phyloP scores from a whole-genome alignment of 495 filamentous ascomycete genomes.

The Polyplosphaeria fusca region DNA sequence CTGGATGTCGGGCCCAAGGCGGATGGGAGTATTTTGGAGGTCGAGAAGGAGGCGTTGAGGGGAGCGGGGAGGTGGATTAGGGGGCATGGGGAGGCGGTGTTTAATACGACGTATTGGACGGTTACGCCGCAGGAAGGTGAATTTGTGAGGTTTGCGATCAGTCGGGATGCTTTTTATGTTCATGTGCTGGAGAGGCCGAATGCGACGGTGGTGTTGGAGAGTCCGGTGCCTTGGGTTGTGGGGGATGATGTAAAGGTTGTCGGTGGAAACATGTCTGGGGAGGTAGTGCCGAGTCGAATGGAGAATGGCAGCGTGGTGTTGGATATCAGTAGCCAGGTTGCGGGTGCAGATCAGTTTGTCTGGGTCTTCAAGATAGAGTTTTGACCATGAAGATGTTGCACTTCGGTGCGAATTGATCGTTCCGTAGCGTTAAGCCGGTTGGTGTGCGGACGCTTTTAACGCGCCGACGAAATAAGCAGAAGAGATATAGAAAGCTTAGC shows the following conservation, averaged over 20 bases:
- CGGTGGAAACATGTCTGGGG: conserved; percentile 44
- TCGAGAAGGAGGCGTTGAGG: conserved; percentile 47
- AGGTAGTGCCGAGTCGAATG: conserved; percentile 35
- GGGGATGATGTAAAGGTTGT: conserved; percentile 43
- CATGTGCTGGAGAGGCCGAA: conserved; percentile 47
- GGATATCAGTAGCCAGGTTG: conserved; percentile 36
- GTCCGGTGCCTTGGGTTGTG: conserved; percentile 45
- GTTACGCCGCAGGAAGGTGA: conserved; percentile 49
- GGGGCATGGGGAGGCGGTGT: conserved; percentile 52
- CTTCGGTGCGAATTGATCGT: no score
- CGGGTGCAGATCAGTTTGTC: conserved; percentile 45
- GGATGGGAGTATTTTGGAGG: conserved; percentile 51
- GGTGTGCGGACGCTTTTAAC: no score
- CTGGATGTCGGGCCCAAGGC: conserved; percentile 54
- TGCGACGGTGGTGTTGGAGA: conserved; percentile 41
- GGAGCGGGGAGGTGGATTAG: conserved; percentile 53
- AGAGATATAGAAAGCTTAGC: no score
- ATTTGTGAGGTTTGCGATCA: conserved; percentile 51
- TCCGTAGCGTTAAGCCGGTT: no score
- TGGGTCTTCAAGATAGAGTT: conserved; percentile 52
- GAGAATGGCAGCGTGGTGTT: conserved; percentile 37
- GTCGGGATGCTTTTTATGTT: conserved; percentile 53
- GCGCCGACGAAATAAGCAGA: no score
- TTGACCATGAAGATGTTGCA: no score
- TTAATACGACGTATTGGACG: conserved; percentile 58